Conservation (phyloP, 1,284 basidiomycete species). For the Psilocybe mexicana region DNA sequence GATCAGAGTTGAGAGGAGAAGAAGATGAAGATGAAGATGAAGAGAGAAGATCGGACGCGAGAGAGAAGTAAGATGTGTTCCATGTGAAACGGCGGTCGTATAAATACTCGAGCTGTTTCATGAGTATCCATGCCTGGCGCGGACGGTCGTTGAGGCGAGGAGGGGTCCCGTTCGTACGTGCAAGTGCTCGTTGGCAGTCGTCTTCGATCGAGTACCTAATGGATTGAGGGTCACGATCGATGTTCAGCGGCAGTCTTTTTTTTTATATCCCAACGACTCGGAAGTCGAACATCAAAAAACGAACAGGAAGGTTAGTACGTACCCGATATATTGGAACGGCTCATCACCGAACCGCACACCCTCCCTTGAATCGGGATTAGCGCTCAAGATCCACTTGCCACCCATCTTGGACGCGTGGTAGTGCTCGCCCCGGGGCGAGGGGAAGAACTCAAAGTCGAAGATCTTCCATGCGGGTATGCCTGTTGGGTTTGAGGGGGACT, state of each 20-base stretch:
- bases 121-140: conserved; percentile 25
- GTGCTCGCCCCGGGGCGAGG: conserved; percentile 11
- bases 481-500: conserved; percentile 22
- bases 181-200: conserved; percentile 13
- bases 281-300: not conserved
- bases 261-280: too few relatives aligned
- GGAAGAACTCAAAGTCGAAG: conserved; percentile 28
- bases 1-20: too few relatives aligned
- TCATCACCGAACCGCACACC: conserved; percentile 12
- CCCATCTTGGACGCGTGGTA: conserved; percentile 17
- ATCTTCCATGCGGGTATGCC: conserved; percentile 33
- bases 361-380: conserved; percentile 17
- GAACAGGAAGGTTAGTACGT: not conserved
- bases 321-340: conserved; percentile 29
- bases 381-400: conserved; percentile 28
- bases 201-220: conserved; percentile 27
- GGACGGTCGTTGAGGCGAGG: conserved; percentile 20
- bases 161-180: not conserved
- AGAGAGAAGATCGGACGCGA: conserved; percentile 5
- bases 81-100: conserved; percentile 26
- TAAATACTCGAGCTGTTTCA: conserved; percentile 27
- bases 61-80: conserved; percentile 26
- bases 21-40: not conserved
- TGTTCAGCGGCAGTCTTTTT: not conserved
- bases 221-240: not conserved